phyloP scores from a whole-genome alignment of 257 asterid genomes.

The Solanum pinnatisectum region DNA sequence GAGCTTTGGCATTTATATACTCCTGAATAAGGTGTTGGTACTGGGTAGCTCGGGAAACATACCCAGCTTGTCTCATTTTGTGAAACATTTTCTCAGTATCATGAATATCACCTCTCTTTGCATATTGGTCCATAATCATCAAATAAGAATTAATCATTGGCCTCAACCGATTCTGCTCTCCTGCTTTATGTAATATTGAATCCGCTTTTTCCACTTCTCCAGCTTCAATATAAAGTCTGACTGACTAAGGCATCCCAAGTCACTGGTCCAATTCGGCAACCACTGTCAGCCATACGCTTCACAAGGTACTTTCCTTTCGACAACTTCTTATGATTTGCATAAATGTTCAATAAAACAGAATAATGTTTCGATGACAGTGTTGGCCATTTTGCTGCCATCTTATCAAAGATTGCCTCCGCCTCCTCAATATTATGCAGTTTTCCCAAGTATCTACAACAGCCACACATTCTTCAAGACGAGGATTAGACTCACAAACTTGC shows the following conservation, averaged over 20 bases:
- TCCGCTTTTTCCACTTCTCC: conserved; percentile 73
- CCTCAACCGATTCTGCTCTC: conserved; percentile 21
- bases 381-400: conserved; percentile 14
- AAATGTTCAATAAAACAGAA: conserved; percentile 36
- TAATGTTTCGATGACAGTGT: conserved; percentile 30
- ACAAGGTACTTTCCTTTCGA: conserved; percentile 65
- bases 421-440: conserved; percentile 40
- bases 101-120: conserved; percentile 57
- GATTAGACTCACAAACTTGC: conserved; percentile 43
- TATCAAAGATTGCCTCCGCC: conserved; percentile 57
- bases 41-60: conserved; percentile 23
- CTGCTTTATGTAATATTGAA: conserved; percentile 38
- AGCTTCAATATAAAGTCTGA: conserved; percentile 46
- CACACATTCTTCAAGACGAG: conserved; percentile 29
- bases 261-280: conserved; percentile 41
- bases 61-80: conserved; percentile 49
- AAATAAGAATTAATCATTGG: conserved; percentile 37
- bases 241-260: conserved; percentile 74
- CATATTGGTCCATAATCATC: conserved; percentile 42
- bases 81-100: conserved; percentile 53
- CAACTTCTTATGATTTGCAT: conserved; percentile 46
- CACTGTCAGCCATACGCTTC: conserved; percentile 48
- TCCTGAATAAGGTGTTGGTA: conserved; percentile 45
- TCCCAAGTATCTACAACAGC: conserved; percentile 69
- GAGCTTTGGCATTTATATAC: conserved; percentile 42